Percentiles rank a stretch among this genome's conserved stretches.
phyloP scores from a whole-genome alignment of 176 grass and related monocot genomes.

The Cocos nucifera region DNA sequence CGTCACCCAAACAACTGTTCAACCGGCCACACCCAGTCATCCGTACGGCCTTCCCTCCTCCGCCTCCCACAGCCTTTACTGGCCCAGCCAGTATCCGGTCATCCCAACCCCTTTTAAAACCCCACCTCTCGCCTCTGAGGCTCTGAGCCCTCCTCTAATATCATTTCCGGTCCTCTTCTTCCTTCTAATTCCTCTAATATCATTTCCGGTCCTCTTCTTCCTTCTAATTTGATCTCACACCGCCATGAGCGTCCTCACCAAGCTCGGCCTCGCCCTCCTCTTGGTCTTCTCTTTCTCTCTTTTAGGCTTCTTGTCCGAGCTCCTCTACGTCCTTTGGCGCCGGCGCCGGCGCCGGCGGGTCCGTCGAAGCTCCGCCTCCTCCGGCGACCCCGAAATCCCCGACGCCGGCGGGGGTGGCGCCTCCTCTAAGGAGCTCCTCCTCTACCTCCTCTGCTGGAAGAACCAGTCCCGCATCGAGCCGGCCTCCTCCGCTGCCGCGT shows the following conservation, averaged over 20 bases:
- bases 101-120: too few relatives aligned
- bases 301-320: constrained; percentile 1
- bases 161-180: too few relatives aligned
- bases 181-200: too few relatives aligned
- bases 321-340: constrained; percentile 7
- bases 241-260: constrained; percentile 1
- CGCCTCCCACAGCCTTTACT: too few relatives aligned
- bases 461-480: constrained; percentile 19
- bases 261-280: constrained; percentile 4
- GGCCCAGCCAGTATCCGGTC: too few relatives aligned
- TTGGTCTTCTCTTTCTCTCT: background rate
- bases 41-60: too few relatives aligned
- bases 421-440: background rate
- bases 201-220: too few relatives aligned
- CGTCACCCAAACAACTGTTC: too few relatives aligned
- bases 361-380: background rate
- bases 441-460: constrained; percentile 7
- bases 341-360: background rate
- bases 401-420: background rate
- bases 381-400: constrained; percentile 5
- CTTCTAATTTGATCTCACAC: too few relatives aligned
- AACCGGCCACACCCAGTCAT: too few relatives aligned
- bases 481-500: background rate
- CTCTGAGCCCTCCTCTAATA: too few relatives aligned
- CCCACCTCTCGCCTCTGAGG: too few relatives aligned